Evolutionary conservation across 257 asterid species (phyloP), one percentile per base, ranked within the genome.

Genomic region (Leonotis leonurus): DNA sequence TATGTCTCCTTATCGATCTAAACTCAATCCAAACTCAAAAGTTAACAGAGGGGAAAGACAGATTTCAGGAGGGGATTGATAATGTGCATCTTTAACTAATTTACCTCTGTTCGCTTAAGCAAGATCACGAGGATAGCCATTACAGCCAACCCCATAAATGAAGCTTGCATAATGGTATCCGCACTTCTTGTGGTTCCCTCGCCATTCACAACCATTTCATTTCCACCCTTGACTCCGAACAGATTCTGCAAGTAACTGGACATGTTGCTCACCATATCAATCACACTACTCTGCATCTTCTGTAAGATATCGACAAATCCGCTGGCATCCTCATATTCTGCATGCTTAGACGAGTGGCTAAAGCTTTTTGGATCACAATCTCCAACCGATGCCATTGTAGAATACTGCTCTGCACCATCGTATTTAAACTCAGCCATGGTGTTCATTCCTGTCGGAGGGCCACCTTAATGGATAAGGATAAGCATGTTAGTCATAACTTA

Each of bases 91-190:
- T 2, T 79, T 80, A 78, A 55, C 82, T 36, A 64, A 76, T 73
- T 77, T 54, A 22, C 35, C 20, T 9, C 21, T 6, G 49, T 16
- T 35, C 85, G 75, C 71, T 80, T 80, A 27, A 80, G 56, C 71
- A 77, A 9, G 36, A 80, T 71, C 46, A 80, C 83, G 10, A 77
- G 64, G 35, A 80, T 77, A 32, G 78, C 86, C 80, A 80, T 81
- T 18, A 82, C 75, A 0, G 94, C 95, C 75, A 89, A 70, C 8
- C 94, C 97, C 62, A 89, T 61, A 25, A 87, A 59, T 3, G 89
- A 80, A 1, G 84, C 81, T 30, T 73, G 85, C 66, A 83, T 59
- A 1, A 76, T 49, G 17, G 54, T 56, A 0, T 83, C 90, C 1
- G 56, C 68, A 13, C 78, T 68, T 22, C 65, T 53, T 11, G 75